Percentiles rank a stretch among this genome's conserved stretches.
Conservation (phyloP, 2,329 filamentous ascomycete genomes). For the Claviceps maximensis region DNA sequence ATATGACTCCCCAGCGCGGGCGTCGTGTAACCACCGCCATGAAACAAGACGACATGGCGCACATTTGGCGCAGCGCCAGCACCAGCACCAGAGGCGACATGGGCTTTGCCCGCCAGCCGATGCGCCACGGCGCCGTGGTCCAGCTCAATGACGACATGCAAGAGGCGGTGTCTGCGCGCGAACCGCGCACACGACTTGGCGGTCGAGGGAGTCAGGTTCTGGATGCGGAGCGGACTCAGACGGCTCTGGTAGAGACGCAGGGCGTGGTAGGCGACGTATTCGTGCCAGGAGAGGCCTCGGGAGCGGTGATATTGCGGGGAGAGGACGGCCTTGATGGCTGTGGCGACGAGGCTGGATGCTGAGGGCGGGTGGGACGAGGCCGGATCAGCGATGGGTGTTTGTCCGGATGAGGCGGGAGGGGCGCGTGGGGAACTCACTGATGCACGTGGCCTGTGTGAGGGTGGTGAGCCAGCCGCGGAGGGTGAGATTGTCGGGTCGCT, state of each 20-base stretch:
- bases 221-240: slow-evolving; percentile 1
- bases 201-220: slow-evolving; percentile 3
- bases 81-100: not conserved
- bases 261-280: slow-evolving; percentile 1
- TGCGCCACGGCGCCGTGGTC: slow-evolving; percentile 1
- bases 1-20: slow-evolving; percentile 2
- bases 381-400: too few species aligned
- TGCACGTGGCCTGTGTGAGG: not conserved
- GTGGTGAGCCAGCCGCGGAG: not conserved
- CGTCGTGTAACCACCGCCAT: slow-evolving; percentile 5
- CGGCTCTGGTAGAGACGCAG: slow-evolving; percentile 3
- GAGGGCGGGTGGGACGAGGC: too few species aligned
- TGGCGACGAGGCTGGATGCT: not conserved
- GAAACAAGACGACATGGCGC: slow-evolving; percentile 1
- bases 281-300: not conserved
- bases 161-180: not conserved
- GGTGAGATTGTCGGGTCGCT: slow-evolving; percentile 3
- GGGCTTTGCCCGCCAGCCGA: too few species aligned
- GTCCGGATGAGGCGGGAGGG: too few species aligned
- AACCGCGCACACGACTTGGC: not conserved
- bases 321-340: not conserved
- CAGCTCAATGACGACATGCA: not conserved
- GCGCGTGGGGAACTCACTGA: slow-evolving; percentile 5
- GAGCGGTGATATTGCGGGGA: not conserved
- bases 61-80: not conserved